Percentiles rank a stretch among this genome's conserved stretches.
Conservation (phyloP, 1,284 basidiomycete species). For the Phylloboletellus chloephorus region DNA sequence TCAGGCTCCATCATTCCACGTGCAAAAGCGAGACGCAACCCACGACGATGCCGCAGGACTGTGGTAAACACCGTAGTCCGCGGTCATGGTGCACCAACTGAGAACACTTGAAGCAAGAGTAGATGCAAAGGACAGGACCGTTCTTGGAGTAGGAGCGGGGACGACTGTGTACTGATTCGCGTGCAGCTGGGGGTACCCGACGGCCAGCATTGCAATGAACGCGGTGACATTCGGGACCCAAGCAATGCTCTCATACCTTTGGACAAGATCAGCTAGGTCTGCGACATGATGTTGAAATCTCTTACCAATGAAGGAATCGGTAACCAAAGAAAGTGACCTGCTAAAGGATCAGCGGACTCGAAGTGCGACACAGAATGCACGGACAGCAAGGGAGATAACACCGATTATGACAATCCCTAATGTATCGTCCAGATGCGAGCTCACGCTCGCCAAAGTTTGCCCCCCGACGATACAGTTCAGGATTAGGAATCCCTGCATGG, state of each 20-base stretch:
- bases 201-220: slow-evolving; percentile 60
- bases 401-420: slow-evolving; percentile 77
- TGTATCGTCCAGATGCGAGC: slow-evolving; percentile 42
- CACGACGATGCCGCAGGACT: slow-evolving; percentile 44
- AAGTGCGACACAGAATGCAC: slow-evolving; percentile 12
- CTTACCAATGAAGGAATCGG: slow-evolving; percentile 52
- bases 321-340: slow-evolving; percentile 58
- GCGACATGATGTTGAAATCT: neutral
- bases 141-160: slow-evolving; percentile 27
- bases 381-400: slow-evolving; percentile 58
- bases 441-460: slow-evolving; percentile 62
- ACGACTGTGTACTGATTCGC: slow-evolving; percentile 29
- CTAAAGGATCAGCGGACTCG: slow-evolving; percentile 6
- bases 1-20: slow-evolving; percentile 1
- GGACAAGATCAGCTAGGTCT: neutral
- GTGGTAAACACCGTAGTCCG: slow-evolving; percentile 61
- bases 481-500: slow-evolving; percentile 64
- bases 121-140: slow-evolving; percentile 41
- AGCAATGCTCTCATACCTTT: slow-evolving; percentile 49
- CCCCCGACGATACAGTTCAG: slow-evolving; percentile 74
- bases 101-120: slow-evolving; percentile 41
- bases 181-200: slow-evolving; percentile 38
- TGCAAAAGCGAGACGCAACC: slow-evolving; percentile 10
- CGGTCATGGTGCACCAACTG: slow-evolving; percentile 50
- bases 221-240: slow-evolving; percentile 67